Evolutionary conservation across 306 rosid species (phyloP).

Genomic region (Pyrus bretschneideri): DNA sequence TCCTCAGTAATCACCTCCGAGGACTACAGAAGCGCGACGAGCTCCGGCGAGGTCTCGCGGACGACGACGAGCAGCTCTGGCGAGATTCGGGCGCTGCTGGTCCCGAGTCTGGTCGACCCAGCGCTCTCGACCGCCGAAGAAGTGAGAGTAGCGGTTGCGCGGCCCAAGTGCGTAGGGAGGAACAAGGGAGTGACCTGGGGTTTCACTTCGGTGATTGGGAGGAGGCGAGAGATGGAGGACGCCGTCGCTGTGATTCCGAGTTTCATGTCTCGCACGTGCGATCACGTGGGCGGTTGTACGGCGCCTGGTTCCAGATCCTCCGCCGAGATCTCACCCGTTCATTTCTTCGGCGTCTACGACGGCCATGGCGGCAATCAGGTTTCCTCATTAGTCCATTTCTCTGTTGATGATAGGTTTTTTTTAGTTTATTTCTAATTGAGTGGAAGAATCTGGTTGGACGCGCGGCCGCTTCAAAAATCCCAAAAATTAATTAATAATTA

Average conservation of each 20-base stretch:
- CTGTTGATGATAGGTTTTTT: not conserved
- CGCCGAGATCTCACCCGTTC: conserved; percentile 54
- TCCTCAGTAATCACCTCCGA: conserved; percentile 34
- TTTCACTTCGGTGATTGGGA: conserved; percentile 56
- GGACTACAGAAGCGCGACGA: conserved; percentile 19
- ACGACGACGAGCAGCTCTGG: conserved; percentile 47
- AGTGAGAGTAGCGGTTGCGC: not conserved
- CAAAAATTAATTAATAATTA: not conserved
- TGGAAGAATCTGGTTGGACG: not conserved
- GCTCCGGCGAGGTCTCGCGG: conserved; percentile 53
- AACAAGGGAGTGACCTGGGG: conserved; percentile 58
- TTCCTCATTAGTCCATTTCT: not conserved
- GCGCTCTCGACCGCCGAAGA: not conserved
- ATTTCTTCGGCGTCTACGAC: conserved; percentile 79
- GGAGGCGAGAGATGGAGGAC: conserved; percentile 79
- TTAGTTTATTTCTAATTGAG: not conserved
- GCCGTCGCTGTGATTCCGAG: conserved; percentile 60
- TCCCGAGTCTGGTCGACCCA: conserved; percentile 1
- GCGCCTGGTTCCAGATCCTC: conserved; percentile 59
- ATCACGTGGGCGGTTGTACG: conserved; percentile 66
- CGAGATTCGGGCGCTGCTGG: conserved; percentile 33
- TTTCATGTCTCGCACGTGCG: conserved; percentile 51
- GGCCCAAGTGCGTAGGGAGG: conserved; percentile 65
- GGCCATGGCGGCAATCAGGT: conserved; percentile 93
- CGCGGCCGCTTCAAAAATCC: not conserved